These are phyloP conservation scores for Ophiocordyceps robertsii DNA, from an alignment of 2,329 filamentous ascomycete species.

Conservation along the genomic window DNA sequence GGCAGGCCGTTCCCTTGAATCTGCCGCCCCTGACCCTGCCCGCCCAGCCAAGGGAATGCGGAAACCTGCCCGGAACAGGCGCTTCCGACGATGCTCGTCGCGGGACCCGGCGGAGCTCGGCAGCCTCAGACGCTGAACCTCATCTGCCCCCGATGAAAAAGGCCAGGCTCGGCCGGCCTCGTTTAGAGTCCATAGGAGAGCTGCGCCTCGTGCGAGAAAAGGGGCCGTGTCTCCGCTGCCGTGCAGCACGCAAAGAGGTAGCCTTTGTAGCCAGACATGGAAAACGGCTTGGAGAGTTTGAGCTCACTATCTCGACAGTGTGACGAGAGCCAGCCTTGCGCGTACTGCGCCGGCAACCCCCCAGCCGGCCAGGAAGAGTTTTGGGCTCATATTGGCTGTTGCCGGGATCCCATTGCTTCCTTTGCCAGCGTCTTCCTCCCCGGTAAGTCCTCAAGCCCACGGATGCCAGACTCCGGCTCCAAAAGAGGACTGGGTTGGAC, in stretches of 20 bases:
- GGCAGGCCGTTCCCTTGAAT: constrained; percentile 1
- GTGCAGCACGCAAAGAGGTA: constrained; percentile 31
- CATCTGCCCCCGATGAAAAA: constrained; percentile 41
- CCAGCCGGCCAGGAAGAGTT: constrained; percentile 25
- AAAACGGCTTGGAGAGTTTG: neutral
- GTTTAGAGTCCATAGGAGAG: constrained; percentile 44
- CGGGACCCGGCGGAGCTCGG: constrained; percentile 20
- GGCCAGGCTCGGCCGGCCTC: constrained; percentile 36
- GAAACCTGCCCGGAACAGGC: constrained; percentile 11
- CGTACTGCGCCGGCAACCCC: constrained; percentile 27
- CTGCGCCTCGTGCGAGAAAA: constrained; percentile 33
- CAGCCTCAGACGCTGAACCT: constrained; percentile 35
- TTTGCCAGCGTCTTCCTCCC: constrained; percentile 37
- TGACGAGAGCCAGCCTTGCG: constrained; percentile 35
- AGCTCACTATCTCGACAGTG: constrained; percentile 23
- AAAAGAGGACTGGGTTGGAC: neutral
- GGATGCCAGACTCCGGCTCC: neutral
- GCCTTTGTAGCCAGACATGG: constrained; percentile 4
- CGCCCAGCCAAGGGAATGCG: constrained; percentile 3
- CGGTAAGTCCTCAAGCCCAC: constrained; percentile 19
- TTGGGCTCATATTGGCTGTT: constrained; percentile 38
- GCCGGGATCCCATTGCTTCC: constrained; percentile 30
- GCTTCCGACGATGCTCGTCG: constrained; percentile 25
- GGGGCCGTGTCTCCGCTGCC: constrained; percentile 38
- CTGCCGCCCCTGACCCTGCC: constrained; percentile 6